Evolutionary conservation across 2,329 filamentous ascomycete genomes (phyloP).

Genomic region (Calonectria honghensis): DNA sequence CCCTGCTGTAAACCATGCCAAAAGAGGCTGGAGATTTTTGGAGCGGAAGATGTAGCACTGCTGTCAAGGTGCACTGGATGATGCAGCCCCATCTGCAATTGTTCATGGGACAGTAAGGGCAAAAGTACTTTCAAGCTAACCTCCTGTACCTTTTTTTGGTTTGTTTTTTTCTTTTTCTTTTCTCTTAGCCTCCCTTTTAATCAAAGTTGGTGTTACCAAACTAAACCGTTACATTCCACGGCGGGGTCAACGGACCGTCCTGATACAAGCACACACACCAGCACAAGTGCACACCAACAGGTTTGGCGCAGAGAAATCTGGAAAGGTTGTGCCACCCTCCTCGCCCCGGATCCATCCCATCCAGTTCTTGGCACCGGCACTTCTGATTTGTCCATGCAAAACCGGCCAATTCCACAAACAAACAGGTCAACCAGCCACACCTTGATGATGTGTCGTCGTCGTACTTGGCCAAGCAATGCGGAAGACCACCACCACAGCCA

Average conservation of each 20-base stretch:
- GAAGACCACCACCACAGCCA: neutral
- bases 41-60: neutral
- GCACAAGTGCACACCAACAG: slow-evolving; percentile 13
- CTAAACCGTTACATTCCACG: slow-evolving; percentile 3
- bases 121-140: neutral
- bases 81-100: neutral
- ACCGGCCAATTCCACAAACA: slow-evolving; percentile 10
- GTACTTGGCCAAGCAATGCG: neutral
- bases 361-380: slow-evolving; percentile 6
- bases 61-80: neutral
- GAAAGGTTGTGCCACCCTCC: slow-evolving; percentile 7
- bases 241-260: slow-evolving; percentile 11
- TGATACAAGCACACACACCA: slow-evolving; percentile 10
- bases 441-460: slow-evolving; percentile 15
- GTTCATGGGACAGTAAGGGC: neutral
- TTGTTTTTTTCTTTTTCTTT: neutral
- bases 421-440: slow-evolving; percentile 14
- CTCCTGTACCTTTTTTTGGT: neutral
- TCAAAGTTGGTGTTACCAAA: neutral
- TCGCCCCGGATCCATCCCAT: slow-evolving; percentile 3
- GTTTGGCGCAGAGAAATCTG: slow-evolving; percentile 10
- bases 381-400: neutral
- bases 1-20: neutral
- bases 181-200: neutral
- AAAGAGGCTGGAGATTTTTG: neutral